Base-by-base conservation (phyloP, 345 rosid genomes). In the Aethionema arabicum region DNA sequence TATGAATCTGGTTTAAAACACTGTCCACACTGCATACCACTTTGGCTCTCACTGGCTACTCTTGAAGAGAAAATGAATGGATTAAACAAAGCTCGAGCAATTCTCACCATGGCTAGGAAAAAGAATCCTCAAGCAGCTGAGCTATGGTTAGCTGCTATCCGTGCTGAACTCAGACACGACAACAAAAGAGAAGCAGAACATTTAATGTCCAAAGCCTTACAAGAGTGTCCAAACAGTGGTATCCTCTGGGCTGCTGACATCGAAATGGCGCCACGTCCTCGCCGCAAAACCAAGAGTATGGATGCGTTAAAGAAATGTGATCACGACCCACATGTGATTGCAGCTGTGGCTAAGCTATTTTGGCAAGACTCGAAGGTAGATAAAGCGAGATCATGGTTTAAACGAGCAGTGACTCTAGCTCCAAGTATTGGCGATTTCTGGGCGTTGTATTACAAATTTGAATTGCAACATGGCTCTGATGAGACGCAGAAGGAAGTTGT, bases 61-160 rank as follows among this genome's bases (percentile, higher is more conserved):
- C 86, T 91, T 32, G 95, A 84, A 66, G 98, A 84, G 79, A 91
- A 71, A 72, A 79, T 77, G 65, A 83, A 73, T 63, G 96, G 98
- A 30, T 52, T 85, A 61, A 72, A 84, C 63, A 91, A 79, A 78
- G 90, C 98, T 43, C 86, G 98, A 29, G 98, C 92, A 21, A 84
- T 80, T 46, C 92, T 88, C 55, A 88, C 95, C 14, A 60, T 69
- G 71, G 90, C 87, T 7, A 82, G 98, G 78, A 86, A 83, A 77
- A 91, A 76, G 76, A 91, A 86, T 77, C 87, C 91, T 53, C 82
- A 69, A n/a, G 77, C 59, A 36, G 86, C 86, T 15, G 90, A 88
- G 61, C 84, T 91, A 8, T 91, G 98, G 95, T 85, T 91, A 54
- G 98, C 98, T 69, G 91, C 98, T 32, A 74, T 88, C n/a, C 83